Conservation (phyloP, 176 grass and related monocot genomes). For the Triticum aestivum region IWGSC_CS_RefSeq_v2.1 NC_057795.1:559846433-559846932, state of each 20-base stretch:
- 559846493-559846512: no score
- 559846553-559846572: no score
- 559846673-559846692: not conserved
- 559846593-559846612: no score
- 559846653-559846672: no score
- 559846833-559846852: not conserved
- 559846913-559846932: not conserved
- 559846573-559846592: no score
- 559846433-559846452: no score
- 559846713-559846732: not conserved
- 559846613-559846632: no score
- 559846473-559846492: no score
- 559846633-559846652: no score
- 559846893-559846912: not conserved
- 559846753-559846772: not conserved
- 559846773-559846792: not conserved
- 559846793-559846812: constrained; percentile 5
- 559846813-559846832: not conserved
- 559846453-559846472: no score
- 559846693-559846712: not conserved
- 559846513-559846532: no score
- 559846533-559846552: no score
- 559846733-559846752: not conserved
- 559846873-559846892: not conserved
- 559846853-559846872: not conserved